A percentile compares a stretch with the other conserved stretches of the same genome.
Evolutionary conservation across 805 yeast genomes (phyloP).

Genomic region (Kodamaea lidongshanica): DNA sequence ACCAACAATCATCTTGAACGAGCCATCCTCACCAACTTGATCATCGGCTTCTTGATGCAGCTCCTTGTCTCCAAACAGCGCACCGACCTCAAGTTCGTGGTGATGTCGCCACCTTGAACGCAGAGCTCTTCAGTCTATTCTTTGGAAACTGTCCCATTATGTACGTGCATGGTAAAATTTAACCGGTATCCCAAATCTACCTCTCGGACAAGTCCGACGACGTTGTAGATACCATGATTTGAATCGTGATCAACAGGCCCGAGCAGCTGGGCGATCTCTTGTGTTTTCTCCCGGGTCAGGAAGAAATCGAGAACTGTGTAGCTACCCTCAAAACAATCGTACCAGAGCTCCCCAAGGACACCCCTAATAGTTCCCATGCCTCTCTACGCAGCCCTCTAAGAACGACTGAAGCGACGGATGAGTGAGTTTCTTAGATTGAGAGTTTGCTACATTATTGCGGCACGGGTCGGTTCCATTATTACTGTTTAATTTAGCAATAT

Average conservation of each 20-base stretch:
- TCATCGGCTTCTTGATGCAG: constrained; percentile 81
- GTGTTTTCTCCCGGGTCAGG: constrained; percentile 93
- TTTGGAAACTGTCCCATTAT: constrained; percentile 77
- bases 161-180: constrained; percentile 85
- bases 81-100: constrained; percentile 59
- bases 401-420: too few relatives aligned
- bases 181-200: constrained; percentile 71
- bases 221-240: constrained; percentile 71
- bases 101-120: constrained; percentile 98
- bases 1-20: constrained; percentile 98
- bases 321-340: constrained; percentile 54
- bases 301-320: constrained; percentile 86
- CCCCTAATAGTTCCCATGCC: constrained; percentile 81
- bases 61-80: constrained; percentile 45
- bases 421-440: too few relatives aligned
- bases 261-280: constrained; percentile 89
- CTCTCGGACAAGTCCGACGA: constrained; percentile 65
- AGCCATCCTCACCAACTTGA: constrained; percentile 82
- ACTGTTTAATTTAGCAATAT: too few relatives aligned
- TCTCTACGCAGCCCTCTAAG: constrained; percentile 90
- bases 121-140: constrained; percentile 75
- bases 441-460: too few relatives aligned
- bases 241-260: constrained; percentile 68
- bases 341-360: constrained; percentile 62
- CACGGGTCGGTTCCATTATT: too few relatives aligned